Conservation (phyloP, 2,329 filamentous ascomycete genomes). For the Talaromyces albobiverticillius region DNA sequence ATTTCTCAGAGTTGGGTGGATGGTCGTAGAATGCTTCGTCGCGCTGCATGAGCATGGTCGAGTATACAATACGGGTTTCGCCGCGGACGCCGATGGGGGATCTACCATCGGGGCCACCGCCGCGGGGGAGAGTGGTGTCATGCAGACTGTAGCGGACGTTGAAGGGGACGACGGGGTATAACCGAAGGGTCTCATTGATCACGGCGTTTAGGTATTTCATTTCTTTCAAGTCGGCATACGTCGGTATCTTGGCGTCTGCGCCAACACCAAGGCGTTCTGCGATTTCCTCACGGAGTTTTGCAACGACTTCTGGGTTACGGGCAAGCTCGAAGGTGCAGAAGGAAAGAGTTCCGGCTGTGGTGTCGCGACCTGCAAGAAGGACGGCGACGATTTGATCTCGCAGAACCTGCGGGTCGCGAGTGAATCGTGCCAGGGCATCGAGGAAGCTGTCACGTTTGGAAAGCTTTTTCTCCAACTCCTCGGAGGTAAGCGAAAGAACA, state of each 20-base stretch:
- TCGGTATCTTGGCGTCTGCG: conserved; percentile 48
- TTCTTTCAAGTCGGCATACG: conserved; percentile 76
- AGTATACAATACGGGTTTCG: conserved; percentile 50
- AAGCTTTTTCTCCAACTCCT: conserved; percentile 68
- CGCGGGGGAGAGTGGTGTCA: conserved; percentile 72
- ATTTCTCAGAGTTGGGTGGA: conserved; percentile 30
- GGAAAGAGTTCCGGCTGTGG: conserved; percentile 75
- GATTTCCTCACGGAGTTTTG: conserved; percentile 65
- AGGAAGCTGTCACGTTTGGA: conserved; percentile 53
- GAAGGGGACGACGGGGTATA: conserved; percentile 76
- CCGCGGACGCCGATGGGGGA: conserved; percentile 46
- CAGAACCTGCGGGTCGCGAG: conserved; percentile 61
- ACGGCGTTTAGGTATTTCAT: conserved; percentile 77
- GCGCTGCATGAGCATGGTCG: conserved; percentile 53
- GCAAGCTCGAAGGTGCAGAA: conserved; percentile 83
- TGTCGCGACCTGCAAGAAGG: conserved; percentile 78
- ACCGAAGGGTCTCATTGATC: conserved; percentile 72
- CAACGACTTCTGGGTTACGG: conserved; percentile 61
- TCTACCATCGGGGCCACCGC: conserved; percentile 50
- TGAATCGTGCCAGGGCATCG: conserved; percentile 71
- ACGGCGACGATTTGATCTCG: conserved; percentile 82
- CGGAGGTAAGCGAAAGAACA: conserved; percentile 64
- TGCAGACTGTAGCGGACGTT: conserved; percentile 70
- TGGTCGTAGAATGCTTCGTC: conserved; percentile 48
- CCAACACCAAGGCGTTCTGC: conserved; percentile 72